These are phyloP conservation scores for Colletotrichum sp. DNA, from an alignment of 2,329 filamentous ascomycete genomes.

Conservation along the genomic window DNA sequence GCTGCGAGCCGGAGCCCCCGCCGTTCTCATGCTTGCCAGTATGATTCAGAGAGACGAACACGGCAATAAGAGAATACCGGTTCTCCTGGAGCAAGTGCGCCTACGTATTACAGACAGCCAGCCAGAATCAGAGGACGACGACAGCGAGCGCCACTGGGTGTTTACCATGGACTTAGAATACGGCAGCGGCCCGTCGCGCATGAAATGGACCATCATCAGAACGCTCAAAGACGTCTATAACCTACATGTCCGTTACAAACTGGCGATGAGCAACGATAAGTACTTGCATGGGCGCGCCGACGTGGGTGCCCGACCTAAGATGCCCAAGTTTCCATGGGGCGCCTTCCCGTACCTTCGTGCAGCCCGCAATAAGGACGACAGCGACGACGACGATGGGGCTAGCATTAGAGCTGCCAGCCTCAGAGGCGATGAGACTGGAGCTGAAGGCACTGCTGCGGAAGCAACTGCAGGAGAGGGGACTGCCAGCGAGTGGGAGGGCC, in stretches of 20 bases:
- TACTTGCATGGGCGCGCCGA: conserved; percentile 75
- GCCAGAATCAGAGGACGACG: conserved; percentile 64
- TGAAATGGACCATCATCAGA: conserved; percentile 94
- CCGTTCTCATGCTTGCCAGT: conserved; percentile 91
- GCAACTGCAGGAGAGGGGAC: conserved; percentile 62
- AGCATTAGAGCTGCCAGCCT: conserved; percentile 32
- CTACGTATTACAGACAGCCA: conserved; percentile 83
- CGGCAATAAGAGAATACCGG: conserved; percentile 91
- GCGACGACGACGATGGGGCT: conserved; percentile 63
- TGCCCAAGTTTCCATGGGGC: conserved; percentile 88
- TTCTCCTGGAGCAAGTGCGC: conserved; percentile 93
- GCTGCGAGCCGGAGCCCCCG: conserved; percentile 88
- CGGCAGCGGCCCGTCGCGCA: conserved; percentile 90
- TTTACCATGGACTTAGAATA: conserved; percentile 96
- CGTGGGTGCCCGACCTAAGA: conserved; percentile 71
- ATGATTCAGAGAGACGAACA: conserved; percentile 99
- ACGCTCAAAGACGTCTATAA: conserved; percentile 91
- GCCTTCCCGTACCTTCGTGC: conserved; percentile 90
- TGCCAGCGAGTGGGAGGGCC: conserved; percentile 35
- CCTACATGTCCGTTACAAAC: conserved; percentile 90
- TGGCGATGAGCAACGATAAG: conserved; percentile 83
- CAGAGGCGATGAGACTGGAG: conserved; percentile 49
- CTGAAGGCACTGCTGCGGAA: conserved; percentile 39
- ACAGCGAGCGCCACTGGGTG: conserved; percentile 75
- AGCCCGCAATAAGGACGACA: conserved; percentile 80